Conservation (phyloP, 495 filamentous ascomycete species). For the Aspergillus hancockii region DNA sequence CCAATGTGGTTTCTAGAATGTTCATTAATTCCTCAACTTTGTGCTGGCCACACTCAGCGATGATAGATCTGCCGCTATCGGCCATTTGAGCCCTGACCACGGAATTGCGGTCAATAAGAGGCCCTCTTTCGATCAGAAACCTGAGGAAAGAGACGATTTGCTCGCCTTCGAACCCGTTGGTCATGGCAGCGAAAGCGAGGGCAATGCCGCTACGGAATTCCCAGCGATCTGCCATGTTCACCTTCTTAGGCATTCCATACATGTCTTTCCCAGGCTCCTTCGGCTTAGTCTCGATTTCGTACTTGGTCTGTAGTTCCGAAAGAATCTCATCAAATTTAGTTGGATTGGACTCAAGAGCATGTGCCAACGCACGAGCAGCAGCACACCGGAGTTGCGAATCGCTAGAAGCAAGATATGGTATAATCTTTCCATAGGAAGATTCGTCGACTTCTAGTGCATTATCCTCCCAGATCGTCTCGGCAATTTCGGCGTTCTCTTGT, state of each 20-base stretch:
- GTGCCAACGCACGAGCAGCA: slow-evolving; percentile 78
- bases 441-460: slow-evolving; percentile 76
- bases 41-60: slow-evolving; percentile 72
- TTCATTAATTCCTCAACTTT: slow-evolving; percentile 90
- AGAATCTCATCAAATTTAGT: slow-evolving; percentile 58
- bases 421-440: slow-evolving; percentile 59
- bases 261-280: slow-evolving; percentile 80
- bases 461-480: slow-evolving; percentile 89
- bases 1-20: slow-evolving; percentile 81
- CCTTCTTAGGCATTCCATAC: slow-evolving; percentile 89
- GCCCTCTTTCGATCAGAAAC: slow-evolving; percentile 82
- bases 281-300: slow-evolving; percentile 76
- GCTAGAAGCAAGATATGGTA: slow-evolving; percentile 75
- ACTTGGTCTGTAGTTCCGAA: slow-evolving; percentile 62
- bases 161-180: slow-evolving; percentile 62
- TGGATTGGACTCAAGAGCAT: slow-evolving; percentile 61
- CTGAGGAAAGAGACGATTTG: slow-evolving; percentile 74
- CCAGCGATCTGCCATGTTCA: slow-evolving; percentile 84
- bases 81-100: slow-evolving; percentile 86
- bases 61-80: slow-evolving; percentile 82
- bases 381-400: slow-evolving; percentile 81
- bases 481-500: slow-evolving; percentile 83
- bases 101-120: slow-evolving; percentile 75
- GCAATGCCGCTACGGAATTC: slow-evolving; percentile 85
- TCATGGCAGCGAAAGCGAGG: slow-evolving; percentile 79